Percentiles rank a stretch among this genome's conserved stretches.
phyloP scores from a whole-genome alignment of 1,284 basidiomycete species.

The Coriolopsis trogii region DNA sequence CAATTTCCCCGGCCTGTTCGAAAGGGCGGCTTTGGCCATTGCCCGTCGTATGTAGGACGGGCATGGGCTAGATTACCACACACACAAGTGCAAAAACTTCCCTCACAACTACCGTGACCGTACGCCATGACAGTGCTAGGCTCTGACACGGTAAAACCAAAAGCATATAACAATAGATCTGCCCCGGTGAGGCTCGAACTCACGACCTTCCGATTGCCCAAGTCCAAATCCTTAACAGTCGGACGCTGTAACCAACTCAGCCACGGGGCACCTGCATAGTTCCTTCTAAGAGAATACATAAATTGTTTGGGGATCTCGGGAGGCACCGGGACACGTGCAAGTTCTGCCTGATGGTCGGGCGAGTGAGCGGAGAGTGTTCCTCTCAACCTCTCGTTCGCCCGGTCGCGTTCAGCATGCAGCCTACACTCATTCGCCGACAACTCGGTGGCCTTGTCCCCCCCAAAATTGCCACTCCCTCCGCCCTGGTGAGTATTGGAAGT shows the following conservation, averaged over 20 bases:
- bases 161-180: too few species aligned
- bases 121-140: too few species aligned
- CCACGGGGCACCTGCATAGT: slow-evolving; percentile 58
- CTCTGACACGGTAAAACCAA: too few species aligned
- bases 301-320: too few species aligned
- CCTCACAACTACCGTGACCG: too few species aligned
- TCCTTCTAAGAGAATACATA: too few species aligned
- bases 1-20: too few species aligned
- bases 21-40: too few species aligned
- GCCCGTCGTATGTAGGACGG: too few species aligned
- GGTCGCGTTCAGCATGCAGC: slow-evolving; percentile 62
- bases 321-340: slow-evolving; percentile 19
- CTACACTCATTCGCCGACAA: slow-evolving; percentile 81
- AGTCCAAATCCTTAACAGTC: slow-evolving; percentile 57
- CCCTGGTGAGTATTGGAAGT: slow-evolving; percentile 64
- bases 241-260: slow-evolving; percentile 81
- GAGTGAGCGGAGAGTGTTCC: slow-evolving; percentile 7
- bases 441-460: slow-evolving; percentile 87
- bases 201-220: slow-evolving; percentile 63
- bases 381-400: slow-evolving; percentile 21
- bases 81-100: too few species aligned
- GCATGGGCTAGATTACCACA: too few species aligned
- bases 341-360: background rate
- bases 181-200: slow-evolving; percentile 77
- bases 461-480: slow-evolving; percentile 90